These are phyloP conservation scores for Aspergillus fumigatiaffinis DNA, from an alignment of 2,329 filamentous ascomycete species.

Conservation along the genomic window DNA sequence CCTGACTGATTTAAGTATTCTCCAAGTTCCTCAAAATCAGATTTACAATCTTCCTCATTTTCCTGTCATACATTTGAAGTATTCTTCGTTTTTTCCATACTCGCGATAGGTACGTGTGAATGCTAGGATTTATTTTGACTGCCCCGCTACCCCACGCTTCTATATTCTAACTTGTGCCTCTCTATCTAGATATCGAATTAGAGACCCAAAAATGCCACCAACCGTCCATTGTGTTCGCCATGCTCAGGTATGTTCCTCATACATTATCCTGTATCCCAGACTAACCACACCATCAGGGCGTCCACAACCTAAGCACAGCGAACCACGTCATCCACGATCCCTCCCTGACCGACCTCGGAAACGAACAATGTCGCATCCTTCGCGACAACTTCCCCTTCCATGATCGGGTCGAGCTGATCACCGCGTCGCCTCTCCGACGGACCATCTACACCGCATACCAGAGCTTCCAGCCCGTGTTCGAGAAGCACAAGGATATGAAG, in stretches of 20 bases:
- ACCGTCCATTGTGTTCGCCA: slow-evolving; percentile 45
- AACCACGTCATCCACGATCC: slow-evolving; percentile 77
- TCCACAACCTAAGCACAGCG: slow-evolving; percentile 69
- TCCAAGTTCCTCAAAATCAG: neutral
- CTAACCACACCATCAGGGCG: slow-evolving; percentile 53
- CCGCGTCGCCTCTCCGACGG: slow-evolving; percentile 74
- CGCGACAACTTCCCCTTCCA: slow-evolving; percentile 62
- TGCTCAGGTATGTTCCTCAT: slow-evolving; percentile 38
- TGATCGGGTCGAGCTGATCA: slow-evolving; percentile 62
- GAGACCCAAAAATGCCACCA: slow-evolving; percentile 34
- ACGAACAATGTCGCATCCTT: slow-evolving; percentile 67
- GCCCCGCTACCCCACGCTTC: slow-evolving; percentile 21
- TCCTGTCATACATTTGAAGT: neutral
- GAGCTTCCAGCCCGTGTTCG: slow-evolving; percentile 59
- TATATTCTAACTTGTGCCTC: neutral
- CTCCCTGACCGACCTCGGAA: slow-evolving; percentile 69
- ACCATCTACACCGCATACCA: slow-evolving; percentile 74
- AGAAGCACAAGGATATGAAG: slow-evolving; percentile 43
- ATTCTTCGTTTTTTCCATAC: neutral
- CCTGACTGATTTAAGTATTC: neutral
- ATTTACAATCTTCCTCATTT: neutral
- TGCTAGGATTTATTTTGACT: neutral
- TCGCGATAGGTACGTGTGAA: neutral
- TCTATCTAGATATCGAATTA: neutral
- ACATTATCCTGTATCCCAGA: too few species aligned